These are phyloP conservation scores for Mycena capillaripes DNA, from an alignment of 768 basidiomycete genomes.

Conservation along the genomic window DNA sequence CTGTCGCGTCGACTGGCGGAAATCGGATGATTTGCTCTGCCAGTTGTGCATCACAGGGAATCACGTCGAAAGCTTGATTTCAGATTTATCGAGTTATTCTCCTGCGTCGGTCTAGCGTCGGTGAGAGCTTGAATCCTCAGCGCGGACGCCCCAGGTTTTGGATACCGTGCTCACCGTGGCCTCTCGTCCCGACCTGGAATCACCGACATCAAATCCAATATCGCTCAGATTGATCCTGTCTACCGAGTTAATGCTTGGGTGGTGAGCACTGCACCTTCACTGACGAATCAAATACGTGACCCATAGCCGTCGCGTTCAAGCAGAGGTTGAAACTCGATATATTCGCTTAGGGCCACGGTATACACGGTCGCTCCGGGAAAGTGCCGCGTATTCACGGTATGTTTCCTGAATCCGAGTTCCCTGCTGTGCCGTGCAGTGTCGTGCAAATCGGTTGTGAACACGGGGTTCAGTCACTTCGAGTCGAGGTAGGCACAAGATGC, in stretches of 20 bases:
- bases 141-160: too few species aligned
- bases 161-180: conserved; percentile 12
- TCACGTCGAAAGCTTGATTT: too few species aligned
- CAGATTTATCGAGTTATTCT: too few species aligned
- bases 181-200: conserved; percentile 2
- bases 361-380: conserved; percentile 7
- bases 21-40: too few species aligned
- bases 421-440: not conserved
- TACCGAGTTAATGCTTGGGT: not conserved
- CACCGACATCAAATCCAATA: not conserved
- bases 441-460: not conserved
- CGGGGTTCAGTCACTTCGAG: not conserved
- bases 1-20: too few species aligned
- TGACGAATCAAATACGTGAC: not conserved
- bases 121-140: not conserved
- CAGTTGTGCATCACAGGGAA: too few species aligned
- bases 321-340: not conserved
- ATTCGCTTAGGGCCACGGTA: conserved; percentile 1
- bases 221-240: not conserved
- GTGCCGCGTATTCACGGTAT: not conserved
- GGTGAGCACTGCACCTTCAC: not conserved
- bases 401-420: not conserved
- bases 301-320: too few species aligned
- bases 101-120: not conserved
- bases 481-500: not conserved